phyloP scores from a whole-genome alignment of 2,329 filamentous ascomycete genomes.

The Emericellopsis cladophorae region DNA sequence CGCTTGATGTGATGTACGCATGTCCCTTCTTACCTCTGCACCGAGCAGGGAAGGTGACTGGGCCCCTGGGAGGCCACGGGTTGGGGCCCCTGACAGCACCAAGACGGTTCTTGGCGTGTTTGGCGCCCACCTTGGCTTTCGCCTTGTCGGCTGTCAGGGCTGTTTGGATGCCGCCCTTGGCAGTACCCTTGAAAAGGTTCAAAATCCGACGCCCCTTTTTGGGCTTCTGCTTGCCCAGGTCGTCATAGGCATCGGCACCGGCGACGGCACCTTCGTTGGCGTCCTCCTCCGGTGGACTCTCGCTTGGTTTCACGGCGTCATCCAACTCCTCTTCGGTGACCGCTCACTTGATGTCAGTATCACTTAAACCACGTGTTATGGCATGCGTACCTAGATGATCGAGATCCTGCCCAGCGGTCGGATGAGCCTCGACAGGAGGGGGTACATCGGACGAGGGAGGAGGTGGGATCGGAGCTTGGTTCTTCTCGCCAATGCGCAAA shows the following conservation, averaged over 20 bases:
- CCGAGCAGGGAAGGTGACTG: conserved; percentile 63
- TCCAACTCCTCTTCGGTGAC: conserved; percentile 55
- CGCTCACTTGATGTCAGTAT: conserved; percentile 15
- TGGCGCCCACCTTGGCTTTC: conserved; percentile 46
- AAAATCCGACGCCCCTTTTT: conserved; percentile 36
- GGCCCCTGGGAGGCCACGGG: conserved; percentile 41
- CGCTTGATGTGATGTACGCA: conserved; percentile 54
- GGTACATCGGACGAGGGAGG: conserved; percentile 24
- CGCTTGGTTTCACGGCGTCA: conserved; percentile 36
- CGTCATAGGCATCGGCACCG: conserved; percentile 13
- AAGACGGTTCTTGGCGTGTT: conserved; percentile 55
- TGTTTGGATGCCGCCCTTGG: conserved; percentile 61
- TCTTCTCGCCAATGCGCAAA: conserved; percentile 68
- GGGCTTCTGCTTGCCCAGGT: conserved; percentile 13
- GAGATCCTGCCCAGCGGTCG: conserved; percentile 25
- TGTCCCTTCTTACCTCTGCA: conserved; percentile 60
- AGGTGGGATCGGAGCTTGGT: conserved; percentile 64
- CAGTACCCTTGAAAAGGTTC: conserved; percentile 52
- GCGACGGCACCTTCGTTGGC: conserved; percentile 25
- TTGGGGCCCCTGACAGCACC: conserved; percentile 45
- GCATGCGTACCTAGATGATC: conserved; percentile 19
- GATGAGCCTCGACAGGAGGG: conserved; percentile 25
- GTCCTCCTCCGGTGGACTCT: conserved; percentile 16
- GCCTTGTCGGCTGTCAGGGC: conserved; percentile 59
- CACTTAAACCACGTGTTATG: not conserved